Evolutionary conservation across 2,329 filamentous ascomycete species (phyloP), one percentile per base, ranked within the genome.

Genomic region (Blastomyces parvus): DNA sequence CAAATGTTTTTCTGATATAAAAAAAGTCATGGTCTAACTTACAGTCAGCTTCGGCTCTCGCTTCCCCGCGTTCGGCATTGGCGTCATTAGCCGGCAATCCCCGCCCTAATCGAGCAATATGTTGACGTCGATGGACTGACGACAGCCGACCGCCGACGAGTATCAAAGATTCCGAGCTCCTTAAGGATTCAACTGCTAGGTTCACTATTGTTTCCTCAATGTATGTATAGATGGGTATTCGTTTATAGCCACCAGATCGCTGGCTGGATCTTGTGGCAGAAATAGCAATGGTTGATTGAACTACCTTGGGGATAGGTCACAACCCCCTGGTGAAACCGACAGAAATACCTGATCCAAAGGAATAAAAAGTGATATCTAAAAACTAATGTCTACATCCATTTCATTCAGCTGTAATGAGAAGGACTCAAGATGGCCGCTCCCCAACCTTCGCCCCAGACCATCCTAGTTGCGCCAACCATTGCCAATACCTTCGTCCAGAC

Each of bases 401-500:
- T 22, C 7, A 33, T 30, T n/a, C 5, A 56, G 36, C 19, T 5
- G 8, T 56, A 36, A 22, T 2, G 5, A 19, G 38, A 1, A 33
- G n/a, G 52, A 6, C 19, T 36, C 52, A 38, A 4, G 17, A 56
- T 56, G 52, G 2, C 30, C 8, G 1, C 14, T n/a, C 42, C 61
- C 14, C 61, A 30, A 44, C 40, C 2, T 48, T n/a, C 22, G 9
- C 30, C 38, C 38, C 38, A 50, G 50, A 61, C 38, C 8, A 50
- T 63, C 27, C 52, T 40, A 4, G 60, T 75, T 55, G 64, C 65
- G 11, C 67, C 74, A 33, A 60, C 63, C 17, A 68, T 74, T 56
- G 76, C 75, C 33, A 69, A 68, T 57, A 60, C 64, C 3, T 85
- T 87, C 62, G 79, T 84, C 5, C 74, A 82, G 68, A 75, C 76